phyloP scores from a whole-genome alignment of 176 grass and related monocot species.

The Lolium multiflorum region DNA sequence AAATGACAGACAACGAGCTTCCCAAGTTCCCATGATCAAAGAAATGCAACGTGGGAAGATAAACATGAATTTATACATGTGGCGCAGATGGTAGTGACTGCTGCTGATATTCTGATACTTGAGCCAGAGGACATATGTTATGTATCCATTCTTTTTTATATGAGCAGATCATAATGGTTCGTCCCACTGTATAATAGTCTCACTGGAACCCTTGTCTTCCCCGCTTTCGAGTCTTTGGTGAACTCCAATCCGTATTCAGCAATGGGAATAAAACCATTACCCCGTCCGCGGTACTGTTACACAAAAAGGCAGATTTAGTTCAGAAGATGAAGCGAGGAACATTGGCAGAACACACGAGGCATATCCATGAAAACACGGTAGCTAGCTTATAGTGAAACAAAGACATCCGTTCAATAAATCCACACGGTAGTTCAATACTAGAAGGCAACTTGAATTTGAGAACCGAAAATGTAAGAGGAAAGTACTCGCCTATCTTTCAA shows the following conservation, averaged over 20 bases:
- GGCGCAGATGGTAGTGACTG: neutral
- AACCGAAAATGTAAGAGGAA: neutral
- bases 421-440: neutral
- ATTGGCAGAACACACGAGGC: neutral
- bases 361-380: neutral
- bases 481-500: neutral
- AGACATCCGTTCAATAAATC: neutral
- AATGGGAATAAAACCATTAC: conserved; percentile 92
- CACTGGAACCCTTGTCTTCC: conserved; percentile 71
- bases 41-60: neutral
- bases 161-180: conserved; percentile 90
- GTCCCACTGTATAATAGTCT: conserved; percentile 82
- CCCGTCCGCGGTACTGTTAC: conserved; percentile 63
- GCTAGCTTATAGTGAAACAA: neutral
- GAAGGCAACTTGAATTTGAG: neutral
- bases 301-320: conserved; percentile 20
- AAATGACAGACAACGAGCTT: neutral
- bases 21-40: neutral
- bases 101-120: neutral
- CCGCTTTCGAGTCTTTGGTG: conserved; percentile 57
- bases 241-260: conserved; percentile 90
- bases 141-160: conserved; percentile 43
- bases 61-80: neutral
- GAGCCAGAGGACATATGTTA: neutral
- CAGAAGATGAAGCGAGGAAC: conserved; percentile 7